Base-by-base conservation (phyloP, 176 grass and related monocot genomes). In the Triticum urartu region DNA sequence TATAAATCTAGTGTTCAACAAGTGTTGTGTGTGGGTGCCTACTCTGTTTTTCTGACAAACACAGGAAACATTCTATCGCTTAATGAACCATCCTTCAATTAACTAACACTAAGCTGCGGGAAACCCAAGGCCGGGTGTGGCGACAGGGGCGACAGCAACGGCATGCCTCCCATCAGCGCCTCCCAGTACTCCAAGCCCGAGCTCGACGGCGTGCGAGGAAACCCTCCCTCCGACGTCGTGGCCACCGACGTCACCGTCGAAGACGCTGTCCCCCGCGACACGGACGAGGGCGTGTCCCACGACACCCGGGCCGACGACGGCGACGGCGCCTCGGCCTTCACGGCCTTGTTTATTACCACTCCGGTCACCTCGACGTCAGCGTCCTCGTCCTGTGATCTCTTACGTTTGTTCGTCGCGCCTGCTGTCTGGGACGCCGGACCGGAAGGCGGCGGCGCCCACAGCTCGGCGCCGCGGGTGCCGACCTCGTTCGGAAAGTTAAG, bases 401-500 rank as follows among this genome's bases (percentile, higher is more conserved):
- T 84, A 77, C 88, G 52, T 38, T 89, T 91, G 82, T 30, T 81
- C 30, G 47, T 21, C 15, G 15, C 50, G 33, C 9, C 5, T 4
- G 20, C 62, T 0, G 38, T 3, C 63, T 80, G 78, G n/a, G 48
- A 4, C 38, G 72, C 14, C 9, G 50, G 52, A n/a, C 59, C 42
- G 0, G 85, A 7, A 15, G 79, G 54, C 30, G 81, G 62, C 4
- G 24, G 78, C 0, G 43, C 32, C 64, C 82, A 84, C 3, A 88
- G 20, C 22, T 91, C 68, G 3, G 81, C 79, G 79, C 89, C 78
- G 30, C 79, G 39, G 15, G 78, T 81, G 54, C 85, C 91, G 7
- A 96, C 78, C 28, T 96, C 94, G 86, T 96, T 96, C 3, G 94
- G 94, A 47, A 96, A 96, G 86, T 96, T 96, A 43, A 96, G 86